Evolutionary conservation across 495 filamentous ascomycete species (phyloP).

Genomic region (Xylaria scruposa): DNA sequence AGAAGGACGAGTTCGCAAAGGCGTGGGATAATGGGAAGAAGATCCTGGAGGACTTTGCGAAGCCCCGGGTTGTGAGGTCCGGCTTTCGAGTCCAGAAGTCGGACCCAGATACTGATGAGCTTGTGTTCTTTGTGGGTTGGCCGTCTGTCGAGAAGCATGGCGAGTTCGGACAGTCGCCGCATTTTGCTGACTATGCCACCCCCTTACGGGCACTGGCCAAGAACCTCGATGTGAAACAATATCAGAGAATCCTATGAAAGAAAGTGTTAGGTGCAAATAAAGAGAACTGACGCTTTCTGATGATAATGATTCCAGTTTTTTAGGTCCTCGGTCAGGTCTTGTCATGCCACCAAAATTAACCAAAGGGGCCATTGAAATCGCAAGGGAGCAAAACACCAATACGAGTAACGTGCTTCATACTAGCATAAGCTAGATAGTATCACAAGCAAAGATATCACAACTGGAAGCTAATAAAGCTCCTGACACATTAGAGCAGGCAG

Average conservation of each 20-base stretch:
- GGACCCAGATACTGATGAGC: slow-evolving; percentile 52
- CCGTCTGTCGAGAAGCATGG: slow-evolving; percentile 52
- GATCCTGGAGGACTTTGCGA: slow-evolving; percentile 49
- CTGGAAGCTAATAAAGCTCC: background rate
- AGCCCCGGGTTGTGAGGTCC: slow-evolving; percentile 45
- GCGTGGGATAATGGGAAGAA: slow-evolving; percentile 48
- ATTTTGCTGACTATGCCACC: slow-evolving; percentile 47
- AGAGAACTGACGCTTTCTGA: background rate
- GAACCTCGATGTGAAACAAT: slow-evolving; percentile 53
- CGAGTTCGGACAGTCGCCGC: slow-evolving; percentile 48
- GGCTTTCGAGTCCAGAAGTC: slow-evolving; percentile 60
- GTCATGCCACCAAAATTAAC: background rate
- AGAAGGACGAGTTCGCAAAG: slow-evolving; percentile 52
- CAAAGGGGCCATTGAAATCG: background rate
- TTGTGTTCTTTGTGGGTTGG: slow-evolving; percentile 61
- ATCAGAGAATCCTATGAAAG: slow-evolving; percentile 40
- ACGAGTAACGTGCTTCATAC: background rate
- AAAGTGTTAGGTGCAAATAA: slow-evolving; percentile 17
- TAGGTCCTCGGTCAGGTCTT: background rate
- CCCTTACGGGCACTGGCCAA: slow-evolving; percentile 41
- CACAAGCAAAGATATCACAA: slow-evolving; percentile 3
- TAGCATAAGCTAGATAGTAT: background rate
- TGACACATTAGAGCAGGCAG: background rate
- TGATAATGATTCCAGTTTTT: background rate
- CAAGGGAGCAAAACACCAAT: background rate